Evolutionary conservation across 2,329 filamentous ascomycete species (phyloP), one percentile per base, ranked within the genome.

Genomic region (Aspergillus awamori): DNA sequence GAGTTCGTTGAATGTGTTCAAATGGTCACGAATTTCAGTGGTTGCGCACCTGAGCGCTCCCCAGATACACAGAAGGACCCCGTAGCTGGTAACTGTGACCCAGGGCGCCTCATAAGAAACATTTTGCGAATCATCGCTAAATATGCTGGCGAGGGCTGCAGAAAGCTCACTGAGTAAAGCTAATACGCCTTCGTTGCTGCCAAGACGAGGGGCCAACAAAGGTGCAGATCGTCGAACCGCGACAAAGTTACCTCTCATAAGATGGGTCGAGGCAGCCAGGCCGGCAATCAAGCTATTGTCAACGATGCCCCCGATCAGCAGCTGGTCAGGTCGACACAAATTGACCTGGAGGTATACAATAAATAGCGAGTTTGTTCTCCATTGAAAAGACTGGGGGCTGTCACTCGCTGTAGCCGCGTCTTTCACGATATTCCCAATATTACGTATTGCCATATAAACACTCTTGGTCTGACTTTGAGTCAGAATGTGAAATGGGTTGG

Each of bases 241-340:
- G 15, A 48, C 45, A 8, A 20, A 48, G 45, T 22, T 26, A 22
- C 45, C 45, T 28, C 70, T 51, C 0, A 67, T 70, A 10, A 75
- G 61, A 49, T 76, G 74, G 2, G 69, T 74, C 1, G 71, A 72
- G 67, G 45, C 45, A 6, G 74, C 73, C n/a, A 76, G 61, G 1
- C 73, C 73, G 7, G 71, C 73, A 0, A 70, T 63, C 1, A 75
- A 59, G 17, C 66, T 74, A 30, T 68, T 72, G 11, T 76, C 74
- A 8, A 76, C 72, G 20, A 76, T 74, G 2, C 74, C 74, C 7
- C 70, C 71, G n/a, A 76, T 71, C 5, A 76, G 58, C 0, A 76
- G 65, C 53, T 74, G 67, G 41, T 76, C 74, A 0, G 74, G 74
- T 17, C 70, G 72, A 54, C 69, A 75, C 10, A 76, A 62, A 6